Conservation (phyloP, 441 rosid species). For the Corymbia calophylla region DNA sequence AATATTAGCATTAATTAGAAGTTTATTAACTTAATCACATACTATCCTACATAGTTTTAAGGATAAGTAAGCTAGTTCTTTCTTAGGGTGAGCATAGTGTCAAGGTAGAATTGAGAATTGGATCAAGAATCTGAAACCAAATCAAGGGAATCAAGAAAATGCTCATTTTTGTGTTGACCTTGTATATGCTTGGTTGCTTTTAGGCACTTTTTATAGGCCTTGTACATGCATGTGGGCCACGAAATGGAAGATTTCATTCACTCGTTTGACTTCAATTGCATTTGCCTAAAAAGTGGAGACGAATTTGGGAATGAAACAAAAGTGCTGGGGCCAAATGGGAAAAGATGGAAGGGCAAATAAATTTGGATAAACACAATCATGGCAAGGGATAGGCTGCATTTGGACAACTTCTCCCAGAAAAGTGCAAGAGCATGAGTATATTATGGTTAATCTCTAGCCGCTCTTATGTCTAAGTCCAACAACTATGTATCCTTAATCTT, state of each 20-base stretch:
- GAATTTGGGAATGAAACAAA: background rate
- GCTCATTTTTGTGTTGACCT: too few species aligned
- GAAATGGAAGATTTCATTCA: background rate
- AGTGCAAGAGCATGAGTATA: background rate
- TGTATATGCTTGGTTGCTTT: background rate
- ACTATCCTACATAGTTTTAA: too few species aligned
- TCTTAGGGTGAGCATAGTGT: too few species aligned
- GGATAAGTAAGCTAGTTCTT: too few species aligned
- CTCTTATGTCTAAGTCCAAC: background rate
- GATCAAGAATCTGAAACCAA: too few species aligned
- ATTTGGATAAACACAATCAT: too few species aligned
- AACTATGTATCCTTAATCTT: background rate
- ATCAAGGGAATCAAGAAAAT: too few species aligned
- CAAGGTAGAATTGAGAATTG: too few species aligned
- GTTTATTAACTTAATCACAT: too few species aligned
- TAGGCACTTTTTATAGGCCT: background rate
- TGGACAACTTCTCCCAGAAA: background rate
- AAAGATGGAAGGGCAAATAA: background rate
- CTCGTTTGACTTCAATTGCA: background rate
- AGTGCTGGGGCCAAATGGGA: background rate
- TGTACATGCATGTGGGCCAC: background rate
- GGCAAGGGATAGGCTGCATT: background rate
- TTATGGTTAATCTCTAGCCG: background rate
- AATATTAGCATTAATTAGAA: too few species aligned
- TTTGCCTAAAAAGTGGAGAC: background rate